Evolutionary conservation across 495 filamentous ascomycete genomes (phyloP).

Genomic region (Pseudoneurospora amorphoporcata): DNA sequence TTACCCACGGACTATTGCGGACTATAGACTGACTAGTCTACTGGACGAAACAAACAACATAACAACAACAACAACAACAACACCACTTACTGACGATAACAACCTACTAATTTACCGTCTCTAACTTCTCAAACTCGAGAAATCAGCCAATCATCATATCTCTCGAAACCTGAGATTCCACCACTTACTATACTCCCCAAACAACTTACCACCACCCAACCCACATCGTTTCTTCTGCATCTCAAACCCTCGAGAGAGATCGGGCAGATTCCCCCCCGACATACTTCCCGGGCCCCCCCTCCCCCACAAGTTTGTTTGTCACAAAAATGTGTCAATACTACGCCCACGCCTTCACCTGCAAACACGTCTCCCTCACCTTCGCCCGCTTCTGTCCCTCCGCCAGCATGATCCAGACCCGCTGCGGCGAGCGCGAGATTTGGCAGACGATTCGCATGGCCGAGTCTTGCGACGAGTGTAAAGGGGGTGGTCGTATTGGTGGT

Average conservation of each 20-base stretch:
- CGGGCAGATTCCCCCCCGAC: too few relatives aligned
- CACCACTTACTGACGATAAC: neutral
- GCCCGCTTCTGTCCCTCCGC: slow-evolving; percentile 19
- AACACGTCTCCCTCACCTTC: slow-evolving; percentile 17
- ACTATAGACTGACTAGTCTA: neutral
- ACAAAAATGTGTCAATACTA: slow-evolving; percentile 27
- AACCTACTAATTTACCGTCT: too few relatives aligned
- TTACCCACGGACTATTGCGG: neutral
- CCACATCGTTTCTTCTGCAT: neutral
- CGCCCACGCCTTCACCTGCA: slow-evolving; percentile 21
- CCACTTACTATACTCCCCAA: neutral
- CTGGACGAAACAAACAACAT: neutral
- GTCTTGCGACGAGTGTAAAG: slow-evolving; percentile 18
- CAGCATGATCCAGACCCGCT: slow-evolving; percentile 20
- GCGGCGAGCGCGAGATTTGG: slow-evolving; percentile 20
- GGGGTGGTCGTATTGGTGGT: slow-evolving; percentile 15
- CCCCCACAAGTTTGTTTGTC: too few relatives aligned
- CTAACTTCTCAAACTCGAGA: neutral
- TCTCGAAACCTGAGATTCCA: neutral
- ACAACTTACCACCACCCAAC: neutral
- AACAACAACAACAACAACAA: neutral
- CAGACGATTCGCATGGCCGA: slow-evolving; percentile 20
- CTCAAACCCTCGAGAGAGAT: neutral
- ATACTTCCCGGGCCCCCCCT: too few relatives aligned
- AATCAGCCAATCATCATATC: neutral